phyloP scores from a whole-genome alignment of 371 early-diverging fungal species.

The Encephalitozoon intestinalis region DNA sequence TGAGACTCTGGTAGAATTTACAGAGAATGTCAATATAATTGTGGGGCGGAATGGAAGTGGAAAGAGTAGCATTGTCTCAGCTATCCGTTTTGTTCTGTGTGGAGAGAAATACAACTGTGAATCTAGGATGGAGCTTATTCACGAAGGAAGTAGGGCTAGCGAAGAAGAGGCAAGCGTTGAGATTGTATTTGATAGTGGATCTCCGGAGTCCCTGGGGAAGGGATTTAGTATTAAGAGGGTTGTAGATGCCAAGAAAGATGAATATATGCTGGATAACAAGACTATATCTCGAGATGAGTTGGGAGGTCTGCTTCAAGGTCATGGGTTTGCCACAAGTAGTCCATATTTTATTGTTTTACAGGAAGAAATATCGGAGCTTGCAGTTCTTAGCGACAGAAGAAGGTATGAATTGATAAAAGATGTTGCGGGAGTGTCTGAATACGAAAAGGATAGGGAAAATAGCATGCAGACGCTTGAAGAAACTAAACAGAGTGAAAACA shows the following conservation, averaged over 20 bases:
- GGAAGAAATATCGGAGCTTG: slow-evolving; percentile 82
- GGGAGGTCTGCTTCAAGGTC: slow-evolving; percentile 79
- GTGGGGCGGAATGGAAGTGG: slow-evolving; percentile 93
- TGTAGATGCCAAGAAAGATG: slow-evolving; percentile 85
- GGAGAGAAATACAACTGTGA: slow-evolving; percentile 70
- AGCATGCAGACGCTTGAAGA: slow-evolving; percentile 81
- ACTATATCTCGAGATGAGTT: slow-evolving; percentile 74
- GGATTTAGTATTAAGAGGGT: slow-evolving; percentile 78
- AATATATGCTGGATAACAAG: slow-evolving; percentile 85
- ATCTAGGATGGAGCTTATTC: slow-evolving; percentile 79
- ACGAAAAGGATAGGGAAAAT: slow-evolving; percentile 81
- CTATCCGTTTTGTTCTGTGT: slow-evolving; percentile 84
- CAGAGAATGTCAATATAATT: slow-evolving; percentile 47
- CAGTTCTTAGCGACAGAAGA: slow-evolving; percentile 79
- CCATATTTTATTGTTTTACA: slow-evolving; percentile 94
- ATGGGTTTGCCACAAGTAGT: slow-evolving; percentile 74
- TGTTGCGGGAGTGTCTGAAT: slow-evolving; percentile 90
- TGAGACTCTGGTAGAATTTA: slow-evolving; percentile 21
- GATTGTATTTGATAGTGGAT: slow-evolving; percentile 83
- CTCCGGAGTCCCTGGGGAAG: slow-evolving; percentile 76
- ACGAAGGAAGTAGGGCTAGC: slow-evolving; percentile 64
- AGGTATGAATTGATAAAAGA: slow-evolving; percentile 81
- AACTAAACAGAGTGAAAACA: slow-evolving; percentile 66
- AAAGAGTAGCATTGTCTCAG: slow-evolving; percentile 94
- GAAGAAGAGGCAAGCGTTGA: slow-evolving; percentile 74